phyloP scores from a whole-genome alignment of 176 grass and related monocot genomes.

The Tillandsia fasciculata region DNA sequence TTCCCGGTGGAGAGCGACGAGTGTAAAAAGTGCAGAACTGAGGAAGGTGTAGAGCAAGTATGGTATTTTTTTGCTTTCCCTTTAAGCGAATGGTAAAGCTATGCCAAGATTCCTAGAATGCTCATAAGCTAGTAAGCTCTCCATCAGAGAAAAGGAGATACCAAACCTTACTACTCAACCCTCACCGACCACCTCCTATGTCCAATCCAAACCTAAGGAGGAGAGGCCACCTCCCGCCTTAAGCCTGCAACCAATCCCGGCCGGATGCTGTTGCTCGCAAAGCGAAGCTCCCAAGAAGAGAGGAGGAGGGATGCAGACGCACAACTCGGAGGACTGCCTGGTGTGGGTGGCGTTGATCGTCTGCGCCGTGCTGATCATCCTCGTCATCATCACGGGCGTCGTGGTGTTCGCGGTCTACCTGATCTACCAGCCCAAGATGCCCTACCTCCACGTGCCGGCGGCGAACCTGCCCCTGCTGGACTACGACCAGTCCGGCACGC shows the following conservation, averaged over 20 bases:
- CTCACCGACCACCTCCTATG: not conserved
- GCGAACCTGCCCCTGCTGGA: slow-evolving; percentile 33
- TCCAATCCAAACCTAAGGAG: slow-evolving; percentile 1
- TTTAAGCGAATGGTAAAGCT: no score
- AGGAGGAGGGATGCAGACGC: not conserved
- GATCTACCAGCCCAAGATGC: slow-evolving; percentile 63
- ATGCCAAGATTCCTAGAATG: no score
- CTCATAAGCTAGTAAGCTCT: not conserved
- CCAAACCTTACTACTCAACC: slow-evolving; percentile 39
- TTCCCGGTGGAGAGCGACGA: no score
- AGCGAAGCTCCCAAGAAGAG: not conserved
- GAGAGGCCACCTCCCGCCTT: not conserved
- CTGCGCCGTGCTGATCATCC: slow-evolving; percentile 37
- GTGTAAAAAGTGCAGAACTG: no score
- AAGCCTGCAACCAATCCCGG: not conserved
- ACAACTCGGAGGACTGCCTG: not conserved
- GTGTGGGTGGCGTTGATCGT: slow-evolving; percentile 40
- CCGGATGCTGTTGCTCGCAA: slow-evolving; percentile 4
- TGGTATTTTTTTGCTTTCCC: no score
- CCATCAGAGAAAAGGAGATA: slow-evolving; percentile 54
- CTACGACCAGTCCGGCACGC: slow-evolving; percentile 36
- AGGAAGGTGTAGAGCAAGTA: no score
- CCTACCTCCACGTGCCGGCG: slow-evolving; percentile 42
- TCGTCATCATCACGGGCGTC: slow-evolving; percentile 46
- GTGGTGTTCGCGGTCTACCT: slow-evolving; percentile 68